Base-by-base conservation (phyloP, 768 basidiomycete species). In the Collybiopsis confluens region DNA sequence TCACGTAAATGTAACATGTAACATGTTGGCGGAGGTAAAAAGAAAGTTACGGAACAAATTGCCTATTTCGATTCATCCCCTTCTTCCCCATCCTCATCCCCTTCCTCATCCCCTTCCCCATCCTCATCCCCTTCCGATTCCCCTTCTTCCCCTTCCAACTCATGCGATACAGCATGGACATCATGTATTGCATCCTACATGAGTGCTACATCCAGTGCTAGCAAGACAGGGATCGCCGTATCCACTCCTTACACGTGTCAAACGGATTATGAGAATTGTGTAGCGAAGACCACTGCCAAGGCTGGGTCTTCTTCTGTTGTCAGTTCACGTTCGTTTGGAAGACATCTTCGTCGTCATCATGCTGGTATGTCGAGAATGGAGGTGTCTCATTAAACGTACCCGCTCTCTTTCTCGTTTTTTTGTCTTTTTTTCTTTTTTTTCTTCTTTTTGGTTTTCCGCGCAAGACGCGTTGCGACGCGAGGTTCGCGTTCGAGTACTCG, bases 321-420 rank as follows among this genome's bases (percentile, higher is more conserved):
- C 13, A 37, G 20, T 23, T 3, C 47, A 20, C 47, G 47, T 13
- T 30, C 47, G 13, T 48, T 48, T 23, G 35, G 21, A n/a, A 35
- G 24, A 13, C 47, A 48, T 23, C 33, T 48, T 4, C 47, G 47
- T 13, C 47, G 47, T 48, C 47, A 48, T 37, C 47, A 37, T 24
- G n/a, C 47, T 9, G 47, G 47, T 18, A 21, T 48, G 30, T 48
- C 47, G 6, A 48, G 47, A 5, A 33, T 48, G 18, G 47, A 38
- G n/a, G n/a, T n/a, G 9, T 48, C 37, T 21, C 47, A 48, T 24
- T 48, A 33, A 48, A 23, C 30, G n/a, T n/a, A n/a, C n/a, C n/a
- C n/a, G n/a, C n/a, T n/a, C n/a, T n/a, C n/a, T n/a, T n/a, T n/a
- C n/a, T n/a, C n/a, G n/a, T n/a, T n/a, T n/a, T n/a, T n/a, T n/a